Evolutionary conservation across 495 filamentous ascomycete genomes (phyloP), one percentile per base, ranked within the genome.

Genomic region (Aspergillus ostianus): DNA sequence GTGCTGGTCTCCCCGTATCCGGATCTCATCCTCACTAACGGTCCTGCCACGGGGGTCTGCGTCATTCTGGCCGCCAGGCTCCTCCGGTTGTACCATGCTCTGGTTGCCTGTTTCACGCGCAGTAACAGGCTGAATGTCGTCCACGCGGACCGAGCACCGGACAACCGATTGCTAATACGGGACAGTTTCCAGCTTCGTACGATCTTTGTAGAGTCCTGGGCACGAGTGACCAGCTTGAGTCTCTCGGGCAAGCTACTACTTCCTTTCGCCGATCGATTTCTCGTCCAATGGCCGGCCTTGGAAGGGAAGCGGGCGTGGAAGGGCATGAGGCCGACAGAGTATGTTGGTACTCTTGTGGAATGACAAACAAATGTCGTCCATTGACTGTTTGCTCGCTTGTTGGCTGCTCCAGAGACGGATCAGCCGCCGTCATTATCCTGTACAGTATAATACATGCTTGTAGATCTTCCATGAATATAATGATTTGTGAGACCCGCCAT

Each of bases 171-270:
- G 30, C 60, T 41, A 6, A 54, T 30, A 8, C 36, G 57, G 15
- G 46, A 23, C 4, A 57, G 71, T 46, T 79, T 75, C 44, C 81
- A 80, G 67, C 84, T 93, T 66, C 82, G 86, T 47, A 87, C 83
- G 7, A 80, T 98, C 20, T 98, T 93, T 69, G 82, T 97, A 15
- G 94, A 98, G 82, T 91, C 86, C 27, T 98, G 91, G 88, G 95
- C 94, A 2, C 82, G 93, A 18, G 87, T 94, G 4, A 84, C 77
- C 56, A 85, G 80, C 10, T 68, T 96, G 65, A 97, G 93, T 76
- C 71, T 95, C 52, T 92, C 88, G 56, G 93, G 93, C 7, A 83
- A 82, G 61, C 71, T 97, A 6, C 75, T 97, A 54, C 67, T 86
- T 44, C 72, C 76, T 29, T 65, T 88, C 48, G 87, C 85, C 51